These are phyloP conservation scores for Tetradesmus lagerheimii DNA, from an alignment of 139 green algal genomes.

Conservation along the genomic window DNA sequence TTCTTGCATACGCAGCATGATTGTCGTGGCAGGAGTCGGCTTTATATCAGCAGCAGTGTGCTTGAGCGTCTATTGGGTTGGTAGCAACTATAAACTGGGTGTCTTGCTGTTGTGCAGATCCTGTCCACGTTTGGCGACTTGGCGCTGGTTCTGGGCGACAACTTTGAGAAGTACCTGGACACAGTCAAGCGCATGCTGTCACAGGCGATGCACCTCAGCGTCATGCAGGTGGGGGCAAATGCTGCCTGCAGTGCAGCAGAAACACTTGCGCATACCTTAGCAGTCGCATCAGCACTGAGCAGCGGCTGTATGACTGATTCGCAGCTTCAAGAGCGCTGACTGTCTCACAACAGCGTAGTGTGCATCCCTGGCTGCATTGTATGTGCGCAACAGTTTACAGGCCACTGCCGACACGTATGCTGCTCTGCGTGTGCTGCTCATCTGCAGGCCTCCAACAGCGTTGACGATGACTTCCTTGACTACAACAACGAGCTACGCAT, in stretches of 20 bases:
- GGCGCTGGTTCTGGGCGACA: slow-evolving; percentile 88
- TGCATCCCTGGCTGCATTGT: too few species aligned
- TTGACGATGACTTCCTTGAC: slow-evolving; percentile 88
- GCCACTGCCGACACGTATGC: not conserved
- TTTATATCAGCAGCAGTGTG: too few species aligned
- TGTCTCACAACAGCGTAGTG: too few species aligned
- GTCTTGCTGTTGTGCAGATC: slow-evolving; percentile 70
- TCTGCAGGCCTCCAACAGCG: not conserved
- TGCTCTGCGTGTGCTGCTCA: not conserved
- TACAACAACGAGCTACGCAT: slow-evolving; percentile 95
- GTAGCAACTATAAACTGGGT: not conserved
- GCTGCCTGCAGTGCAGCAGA: not conserved
- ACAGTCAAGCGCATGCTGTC: slow-evolving; percentile 89
- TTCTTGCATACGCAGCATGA: too few species aligned
- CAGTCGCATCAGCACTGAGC: too few species aligned
- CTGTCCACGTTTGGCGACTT: slow-evolving; percentile 95
- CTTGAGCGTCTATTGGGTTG: too few species aligned
- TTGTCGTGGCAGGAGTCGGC: too few species aligned
- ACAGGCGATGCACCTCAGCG: slow-evolving; percentile 74
- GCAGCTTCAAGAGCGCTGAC: too few species aligned
- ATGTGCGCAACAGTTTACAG: too few species aligned
- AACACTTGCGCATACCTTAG: too few species aligned
- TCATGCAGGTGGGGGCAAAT: slow-evolving; percentile 52
- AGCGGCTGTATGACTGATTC: too few species aligned
- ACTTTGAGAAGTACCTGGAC: slow-evolving; percentile 90